phyloP scores from a whole-genome alignment of 257 asterid species.

The Forsythia viridissima region DNA sequence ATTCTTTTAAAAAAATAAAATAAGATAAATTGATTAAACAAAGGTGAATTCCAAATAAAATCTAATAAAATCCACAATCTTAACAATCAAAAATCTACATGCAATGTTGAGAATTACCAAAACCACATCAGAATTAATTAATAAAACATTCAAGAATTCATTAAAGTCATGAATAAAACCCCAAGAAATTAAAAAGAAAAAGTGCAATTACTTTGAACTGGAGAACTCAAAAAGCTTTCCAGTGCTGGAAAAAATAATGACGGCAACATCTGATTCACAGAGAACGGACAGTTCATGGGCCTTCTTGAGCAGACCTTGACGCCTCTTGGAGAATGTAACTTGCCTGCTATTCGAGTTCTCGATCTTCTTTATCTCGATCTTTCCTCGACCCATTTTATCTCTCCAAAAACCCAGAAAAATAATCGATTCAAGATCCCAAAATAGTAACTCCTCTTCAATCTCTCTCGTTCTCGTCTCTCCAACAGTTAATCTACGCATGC shows the following conservation, averaged over 20 bases:
- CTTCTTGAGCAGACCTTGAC: slow-evolving; percentile 71
- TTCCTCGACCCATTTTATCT: slow-evolving; percentile 71
- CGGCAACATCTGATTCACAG: slow-evolving; percentile 80
- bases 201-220: slow-evolving; percentile 46
- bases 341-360: slow-evolving; percentile 80
- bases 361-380: slow-evolving; percentile 74
- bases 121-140: not conserved
- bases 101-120: slow-evolving; percentile 16
- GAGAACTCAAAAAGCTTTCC: slow-evolving; percentile 67
- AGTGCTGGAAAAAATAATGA: slow-evolving; percentile 70
- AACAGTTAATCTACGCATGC: slow-evolving; percentile 8
- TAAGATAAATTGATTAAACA: not conserved
- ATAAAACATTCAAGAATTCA: not conserved
- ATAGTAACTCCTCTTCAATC: not conserved
- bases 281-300: slow-evolving; percentile 75
- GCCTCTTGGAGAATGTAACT: slow-evolving; percentile 76
- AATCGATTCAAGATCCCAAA: slow-evolving; percentile 11
- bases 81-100: slow-evolving; percentile 18
- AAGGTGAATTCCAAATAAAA: not conserved
- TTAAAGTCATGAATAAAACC: slow-evolving; percentile 12
- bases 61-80: not conserved
- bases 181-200: slow-evolving; percentile 5
- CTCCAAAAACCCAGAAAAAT: slow-evolving; percentile 32
- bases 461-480: not conserved
- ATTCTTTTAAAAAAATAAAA: not conserved